Evolutionary conservation across 148 eudicot genomes (phyloP).

Genomic region (Rhododendron kiyosumense): DNA sequence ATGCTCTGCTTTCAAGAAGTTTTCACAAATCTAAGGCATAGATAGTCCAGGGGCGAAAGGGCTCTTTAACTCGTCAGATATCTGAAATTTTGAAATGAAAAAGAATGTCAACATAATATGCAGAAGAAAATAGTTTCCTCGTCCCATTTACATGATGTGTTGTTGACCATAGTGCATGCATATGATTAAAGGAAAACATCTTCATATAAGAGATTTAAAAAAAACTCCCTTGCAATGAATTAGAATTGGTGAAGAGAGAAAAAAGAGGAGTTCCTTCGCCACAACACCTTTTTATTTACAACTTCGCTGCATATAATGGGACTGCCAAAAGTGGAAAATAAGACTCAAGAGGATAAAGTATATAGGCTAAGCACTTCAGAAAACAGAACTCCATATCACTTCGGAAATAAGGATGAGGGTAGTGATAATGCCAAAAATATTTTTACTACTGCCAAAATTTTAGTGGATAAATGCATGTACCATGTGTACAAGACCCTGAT

Average conservation of each 20-base stretch:
- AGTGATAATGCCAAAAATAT: too few relatives aligned
- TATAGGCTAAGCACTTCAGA: too few relatives aligned
- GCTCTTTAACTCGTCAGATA: slow-evolving; percentile 77
- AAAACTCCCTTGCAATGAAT: neutral
- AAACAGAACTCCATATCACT: too few relatives aligned
- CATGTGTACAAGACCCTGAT: too few relatives aligned
- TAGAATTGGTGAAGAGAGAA: neutral
- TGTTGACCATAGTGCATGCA: neutral
- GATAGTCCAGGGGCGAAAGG: slow-evolving; percentile 68
- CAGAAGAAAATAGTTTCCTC: neutral
- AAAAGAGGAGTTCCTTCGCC: neutral
- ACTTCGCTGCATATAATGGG: too few relatives aligned
- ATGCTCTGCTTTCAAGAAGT: slow-evolving; percentile 78
- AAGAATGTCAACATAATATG: slow-evolving; percentile 1
- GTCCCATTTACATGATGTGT: neutral
- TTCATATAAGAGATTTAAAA: neutral
- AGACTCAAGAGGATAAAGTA: too few relatives aligned
- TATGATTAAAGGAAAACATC: neutral
- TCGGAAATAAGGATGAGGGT: too few relatives aligned
- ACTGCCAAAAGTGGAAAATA: too few relatives aligned
- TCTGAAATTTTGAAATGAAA: slow-evolving; percentile 27
- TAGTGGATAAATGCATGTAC: too few relatives aligned
- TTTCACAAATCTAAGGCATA: slow-evolving; percentile 87
- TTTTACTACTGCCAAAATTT: too few relatives aligned
- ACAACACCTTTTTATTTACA: neutral